phyloP scores from a whole-genome alignment of 345 rosid species.

The thale cress (Arabidopsis thaliana) region DNA sequence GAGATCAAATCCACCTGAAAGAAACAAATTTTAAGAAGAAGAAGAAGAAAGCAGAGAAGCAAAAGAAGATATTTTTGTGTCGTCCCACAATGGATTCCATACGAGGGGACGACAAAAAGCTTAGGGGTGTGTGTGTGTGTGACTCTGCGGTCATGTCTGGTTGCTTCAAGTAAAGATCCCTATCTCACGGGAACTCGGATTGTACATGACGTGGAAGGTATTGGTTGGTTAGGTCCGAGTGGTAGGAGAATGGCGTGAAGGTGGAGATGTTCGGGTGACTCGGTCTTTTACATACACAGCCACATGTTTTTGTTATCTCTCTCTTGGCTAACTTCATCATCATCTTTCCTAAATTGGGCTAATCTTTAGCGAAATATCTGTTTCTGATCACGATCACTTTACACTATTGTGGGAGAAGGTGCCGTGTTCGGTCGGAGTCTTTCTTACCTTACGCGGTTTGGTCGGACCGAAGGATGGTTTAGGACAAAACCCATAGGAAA shows the following conservation, averaged over 20 bases:
- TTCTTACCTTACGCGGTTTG: constrained; percentile 19
- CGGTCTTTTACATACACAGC: constrained; percentile 37
- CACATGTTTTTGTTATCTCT: constrained; percentile 36
- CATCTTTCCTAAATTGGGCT: constrained; percentile 36
- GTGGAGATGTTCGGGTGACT: constrained; percentile 42
- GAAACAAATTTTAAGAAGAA: constrained; percentile 30
- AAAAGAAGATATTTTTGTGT: constrained; percentile 39
- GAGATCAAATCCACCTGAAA: constrained; percentile 26
- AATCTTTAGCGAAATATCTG: constrained; percentile 37
- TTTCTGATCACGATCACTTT: constrained; percentile 34
- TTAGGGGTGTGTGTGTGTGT: constrained; percentile 18
- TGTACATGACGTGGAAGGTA: constrained; percentile 31
- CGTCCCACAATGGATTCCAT: constrained; percentile 47
- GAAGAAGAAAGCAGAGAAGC: constrained; percentile 25
- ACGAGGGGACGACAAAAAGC: constrained; percentile 44
- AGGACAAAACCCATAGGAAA: background rate
- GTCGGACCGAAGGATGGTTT: background rate
- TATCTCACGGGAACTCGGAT: constrained; percentile 44
- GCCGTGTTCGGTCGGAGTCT: constrained; percentile 34
- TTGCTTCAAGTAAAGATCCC: constrained; percentile 45
- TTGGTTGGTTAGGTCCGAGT: constrained; percentile 42
- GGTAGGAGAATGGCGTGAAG: constrained; percentile 38
- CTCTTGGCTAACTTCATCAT: constrained; percentile 36
- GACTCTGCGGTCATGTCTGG: constrained; percentile 40
- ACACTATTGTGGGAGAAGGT: constrained; percentile 28